These are phyloP conservation scores for Arabidopsis arenosa DNA, from an alignment of 345 rosid genomes.

Conservation along the genomic window DNA sequence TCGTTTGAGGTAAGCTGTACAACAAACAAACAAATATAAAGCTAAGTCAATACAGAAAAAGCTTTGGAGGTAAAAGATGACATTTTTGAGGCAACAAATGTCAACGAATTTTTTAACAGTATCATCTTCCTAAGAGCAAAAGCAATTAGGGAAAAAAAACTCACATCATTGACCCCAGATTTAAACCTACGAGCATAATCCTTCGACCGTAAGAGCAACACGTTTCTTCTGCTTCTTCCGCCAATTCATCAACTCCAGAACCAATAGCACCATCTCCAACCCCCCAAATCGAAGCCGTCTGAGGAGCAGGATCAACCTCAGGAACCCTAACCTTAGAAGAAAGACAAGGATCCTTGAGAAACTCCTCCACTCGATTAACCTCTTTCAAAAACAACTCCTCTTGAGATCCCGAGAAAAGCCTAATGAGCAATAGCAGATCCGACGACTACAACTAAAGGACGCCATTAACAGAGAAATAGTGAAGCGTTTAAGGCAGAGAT, in stretches of 20 bases:
- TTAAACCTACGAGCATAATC: slow-evolving; percentile 87
- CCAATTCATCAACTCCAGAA: slow-evolving; percentile 53
- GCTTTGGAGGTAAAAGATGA: too few species aligned
- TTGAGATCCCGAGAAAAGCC: slow-evolving; percentile 82
- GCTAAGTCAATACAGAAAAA: background rate
- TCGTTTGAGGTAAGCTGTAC: slow-evolving; percentile 57
- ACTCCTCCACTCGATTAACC: slow-evolving; percentile 55
- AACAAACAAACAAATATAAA: background rate
- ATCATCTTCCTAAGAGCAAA: too few species aligned
- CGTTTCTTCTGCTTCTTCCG: slow-evolving; percentile 66
- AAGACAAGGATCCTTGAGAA: slow-evolving; percentile 58
- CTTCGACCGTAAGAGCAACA: slow-evolving; percentile 69
- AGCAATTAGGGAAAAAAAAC: too few species aligned
- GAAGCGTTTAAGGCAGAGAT: slow-evolving; percentile 3
- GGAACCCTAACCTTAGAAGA: slow-evolving; percentile 73
- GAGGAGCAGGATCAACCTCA: slow-evolving; percentile 53
- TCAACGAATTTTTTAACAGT: too few species aligned
- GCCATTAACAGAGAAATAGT: background rate
- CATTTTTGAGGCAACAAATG: too few species aligned
- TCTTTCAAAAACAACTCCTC: slow-evolving; percentile 59
- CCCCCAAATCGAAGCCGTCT: slow-evolving; percentile 21
- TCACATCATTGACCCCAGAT: slow-evolving; percentile 52
- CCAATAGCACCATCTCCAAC: slow-evolving; percentile 48
- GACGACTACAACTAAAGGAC: slow-evolving; percentile 60
- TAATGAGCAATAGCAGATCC: slow-evolving; percentile 88